phyloP scores from a whole-genome alignment of 176 grass and related monocot genomes.

The Aegilops longissima region DNA sequence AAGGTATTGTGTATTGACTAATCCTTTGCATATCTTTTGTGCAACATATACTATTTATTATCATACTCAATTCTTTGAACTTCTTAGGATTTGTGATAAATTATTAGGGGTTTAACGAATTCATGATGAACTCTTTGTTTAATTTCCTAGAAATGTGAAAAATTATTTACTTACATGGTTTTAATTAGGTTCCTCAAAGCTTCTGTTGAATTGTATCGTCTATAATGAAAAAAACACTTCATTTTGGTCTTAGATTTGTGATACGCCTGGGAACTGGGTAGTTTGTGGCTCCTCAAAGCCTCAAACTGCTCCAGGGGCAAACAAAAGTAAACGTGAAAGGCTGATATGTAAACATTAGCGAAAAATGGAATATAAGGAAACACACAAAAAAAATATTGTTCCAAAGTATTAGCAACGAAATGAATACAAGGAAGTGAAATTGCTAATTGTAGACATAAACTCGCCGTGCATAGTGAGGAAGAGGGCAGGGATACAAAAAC shows the following conservation, averaged over 20 bases:
- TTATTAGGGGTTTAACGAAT: not conserved
- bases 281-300: not conserved
- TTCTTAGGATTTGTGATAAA: not conserved
- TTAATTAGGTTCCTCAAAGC: not conserved
- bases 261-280: not conserved
- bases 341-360: not conserved
- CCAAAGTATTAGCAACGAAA: not conserved
- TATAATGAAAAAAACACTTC: not conserved
- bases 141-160: not conserved
- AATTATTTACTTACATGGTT: not conserved
- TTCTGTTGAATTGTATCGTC: not conserved
- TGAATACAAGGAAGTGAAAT: not conserved
- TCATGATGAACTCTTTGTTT: not conserved
- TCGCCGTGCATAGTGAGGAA: not conserved
- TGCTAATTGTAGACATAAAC: not conserved
- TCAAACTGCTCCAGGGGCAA: not conserved
- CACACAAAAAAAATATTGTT: not conserved
- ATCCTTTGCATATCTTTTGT: conserved; percentile 2
- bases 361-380: not conserved
- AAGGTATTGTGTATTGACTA: conserved; percentile 37
- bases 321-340: not conserved
- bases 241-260: not conserved
- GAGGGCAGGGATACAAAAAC: not conserved
- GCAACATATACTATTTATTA: not conserved
- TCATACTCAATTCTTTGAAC: not conserved